Evolutionary conservation across 2,329 filamentous ascomycete genomes (phyloP), one percentile per base, ranked within the genome.

Genomic region (Arthrobotrys conoides): DNA sequence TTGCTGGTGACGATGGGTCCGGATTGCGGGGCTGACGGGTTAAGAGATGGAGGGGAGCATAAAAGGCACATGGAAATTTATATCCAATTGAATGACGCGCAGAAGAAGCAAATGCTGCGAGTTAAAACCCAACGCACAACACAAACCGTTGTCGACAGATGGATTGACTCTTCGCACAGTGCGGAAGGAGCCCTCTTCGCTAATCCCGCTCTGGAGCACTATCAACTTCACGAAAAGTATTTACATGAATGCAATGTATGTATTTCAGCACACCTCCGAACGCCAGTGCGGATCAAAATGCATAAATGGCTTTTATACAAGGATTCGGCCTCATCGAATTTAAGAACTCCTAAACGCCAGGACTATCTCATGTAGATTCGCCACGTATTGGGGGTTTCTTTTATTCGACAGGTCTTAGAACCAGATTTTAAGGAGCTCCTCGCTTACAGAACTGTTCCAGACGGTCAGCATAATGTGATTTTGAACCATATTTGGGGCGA

Each of bases 351-450:
- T 1, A 61, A n/a, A 67, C 70, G 61, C 61, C 70, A 20, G 30
- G 48, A 41, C 49, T 27, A 16, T n/a, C n/a, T n/a, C n/a, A n/a
- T n/a, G n/a, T n/a, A n/a, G n/a, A n/a, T n/a, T n/a, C n/a, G n/a
- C n/a, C n/a, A n/a, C 27, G 27, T 36, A 18, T n/a, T 18, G 22
- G 24, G n/a, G n/a, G n/a, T n/a, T n/a, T n/a, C n/a, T n/a, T n/a
- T n/a, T n/a, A n/a, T n/a, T n/a, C n/a, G n/a, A n/a, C n/a, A n/a
- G n/a, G 27, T 49, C 48, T 49, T 51, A 77, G 22, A 77, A 77
- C 73, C 73, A 77, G 24, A 77, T 77, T 22, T 77, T 77, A 22
- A 77, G 44, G 18, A 77, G 67, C 46, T 77, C 73, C 41, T 77
- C 73, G 22, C 66, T 71, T 36, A 77, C 73, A 14, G 73, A 77